Evolutionary conservation across 257 asterid genomes (phyloP), one percentile per base, ranked within the genome.

Genomic region (Misopates orontium): DNA sequence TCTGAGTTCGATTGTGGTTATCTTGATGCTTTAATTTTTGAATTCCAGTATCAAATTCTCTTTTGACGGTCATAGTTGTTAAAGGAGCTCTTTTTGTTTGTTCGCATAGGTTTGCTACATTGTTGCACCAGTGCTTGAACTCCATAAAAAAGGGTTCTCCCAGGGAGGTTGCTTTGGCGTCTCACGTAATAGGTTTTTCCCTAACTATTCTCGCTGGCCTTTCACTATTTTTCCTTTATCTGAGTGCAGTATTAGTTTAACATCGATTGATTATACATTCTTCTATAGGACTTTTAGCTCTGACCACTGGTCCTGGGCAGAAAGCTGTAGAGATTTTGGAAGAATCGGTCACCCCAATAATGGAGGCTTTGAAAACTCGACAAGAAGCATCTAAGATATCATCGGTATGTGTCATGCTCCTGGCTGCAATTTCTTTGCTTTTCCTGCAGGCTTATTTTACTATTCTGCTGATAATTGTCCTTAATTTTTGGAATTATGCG

Each of bases 81-180:
- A 17, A 19, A 32, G 10, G 7, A 14, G 16, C 2, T 1, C 44
- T 39, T 49, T 45, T 23, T 77, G 48, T 60, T 75, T 60, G 40
- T 55, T 60, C 60, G 15, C 73, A 42, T 75, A 94, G 99, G 80
- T 94, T 81, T 81, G 98, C 93, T 45, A 94, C 99, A 14, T 66
- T 90, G 60, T 67, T 94, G 67, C 92, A 88, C 64, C 97, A 73
- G 66, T 94, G 96, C 74, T 71, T 94, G 77, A 81, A 71, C 72
- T 94, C 95, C 50, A 68, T 94, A 60, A 94, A 88, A 76, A 84
- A 88, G 72, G 99, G 99, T 64, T 90, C 98, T 64, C 84, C 89
- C 5, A 90, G 73, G 78, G 99, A 94, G 86, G 82, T 86, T 60
- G 79, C 93, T 64, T 76, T 94, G 83, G 98, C 99, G 4, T 78